phyloP scores from a whole-genome alignment of 805 yeast genomes.

The Starmerella lactis-condensi region DNA sequence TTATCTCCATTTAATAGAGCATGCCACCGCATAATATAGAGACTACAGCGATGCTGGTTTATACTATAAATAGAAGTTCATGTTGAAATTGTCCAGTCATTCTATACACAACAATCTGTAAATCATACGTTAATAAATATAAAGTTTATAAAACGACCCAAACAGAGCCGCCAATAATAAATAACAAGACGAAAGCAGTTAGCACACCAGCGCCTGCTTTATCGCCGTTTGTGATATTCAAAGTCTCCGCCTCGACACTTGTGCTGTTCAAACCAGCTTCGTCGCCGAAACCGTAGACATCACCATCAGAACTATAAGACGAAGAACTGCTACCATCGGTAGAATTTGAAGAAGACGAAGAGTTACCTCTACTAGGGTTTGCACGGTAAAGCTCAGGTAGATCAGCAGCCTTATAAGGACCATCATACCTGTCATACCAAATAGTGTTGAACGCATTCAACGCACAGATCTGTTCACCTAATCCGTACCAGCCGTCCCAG shows the following conservation, averaged over 20 bases:
- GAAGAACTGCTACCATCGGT: constrained; percentile 2
- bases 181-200: constrained; percentile 51
- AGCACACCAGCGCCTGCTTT: constrained; percentile 73
- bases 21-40: no score
- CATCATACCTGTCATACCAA: constrained; percentile 10
- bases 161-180: constrained; percentile 52
- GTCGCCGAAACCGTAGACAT: constrained; percentile 17
- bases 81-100: background rate
- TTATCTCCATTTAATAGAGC: no score
- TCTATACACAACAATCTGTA: background rate
- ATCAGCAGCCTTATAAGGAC: constrained; percentile 17
- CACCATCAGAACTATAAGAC: constrained; percentile 5
- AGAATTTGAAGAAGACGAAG: constrained; percentile 1
- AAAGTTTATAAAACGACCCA: constrained; percentile 16
- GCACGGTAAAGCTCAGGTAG: constrained; percentile 13
- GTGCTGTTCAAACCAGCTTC: constrained; percentile 18
- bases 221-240: constrained; percentile 29
- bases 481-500: constrained; percentile 61
- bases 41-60: no score
- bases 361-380: constrained; percentile 1
- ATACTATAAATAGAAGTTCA: background rate
- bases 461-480: constrained; percentile 85
- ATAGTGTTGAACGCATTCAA: constrained; percentile 36
- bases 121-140: no score
- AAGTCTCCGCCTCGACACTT: constrained; percentile 10